phyloP scores from a whole-genome alignment of 2,329 filamentous ascomycete genomes.

The Talaromyces sp. region DNA sequence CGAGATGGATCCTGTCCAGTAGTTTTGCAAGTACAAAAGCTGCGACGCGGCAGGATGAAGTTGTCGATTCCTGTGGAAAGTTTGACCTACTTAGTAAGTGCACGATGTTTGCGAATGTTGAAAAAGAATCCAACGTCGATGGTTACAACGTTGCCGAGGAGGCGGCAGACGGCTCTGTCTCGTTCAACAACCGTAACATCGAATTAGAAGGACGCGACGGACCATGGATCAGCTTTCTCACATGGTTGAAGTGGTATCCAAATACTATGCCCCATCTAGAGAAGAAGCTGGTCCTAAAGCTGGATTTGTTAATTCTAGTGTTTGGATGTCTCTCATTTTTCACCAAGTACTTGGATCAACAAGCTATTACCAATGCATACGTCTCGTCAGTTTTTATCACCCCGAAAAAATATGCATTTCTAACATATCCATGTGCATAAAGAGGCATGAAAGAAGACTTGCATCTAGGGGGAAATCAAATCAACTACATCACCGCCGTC shows the following conservation, averaged over 20 bases:
- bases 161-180: neutral
- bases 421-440: neutral
- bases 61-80: too few species aligned
- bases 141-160: neutral
- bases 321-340: slow-evolving; percentile 47
- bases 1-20: neutral
- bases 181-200: neutral
- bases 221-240: slow-evolving; percentile 19
- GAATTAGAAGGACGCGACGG: slow-evolving; percentile 11
- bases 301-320: slow-evolving; percentile 45
- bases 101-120: neutral
- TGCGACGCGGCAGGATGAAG: neutral
- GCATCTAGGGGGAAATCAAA: slow-evolving; percentile 23
- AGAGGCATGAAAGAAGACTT: slow-evolving; percentile 28
- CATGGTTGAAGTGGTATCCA: slow-evolving; percentile 20
- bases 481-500: slow-evolving; percentile 28
- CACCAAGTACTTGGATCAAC: slow-evolving; percentile 46
- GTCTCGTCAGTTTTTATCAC: slow-evolving; percentile 19
- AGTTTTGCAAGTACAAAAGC: neutral
- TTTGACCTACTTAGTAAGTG: too few species aligned
- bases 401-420: neutral
- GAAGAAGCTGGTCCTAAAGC: slow-evolving; percentile 47
- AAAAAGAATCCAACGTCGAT: neutral
- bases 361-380: slow-evolving; percentile 47
- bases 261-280: slow-evolving; percentile 25